A percentile compares a stretch with the other conserved stretches of the same genome.
Evolutionary conservation across 148 eudicot species (phyloP).

Genomic region (Rhododendron henanense): DNA sequence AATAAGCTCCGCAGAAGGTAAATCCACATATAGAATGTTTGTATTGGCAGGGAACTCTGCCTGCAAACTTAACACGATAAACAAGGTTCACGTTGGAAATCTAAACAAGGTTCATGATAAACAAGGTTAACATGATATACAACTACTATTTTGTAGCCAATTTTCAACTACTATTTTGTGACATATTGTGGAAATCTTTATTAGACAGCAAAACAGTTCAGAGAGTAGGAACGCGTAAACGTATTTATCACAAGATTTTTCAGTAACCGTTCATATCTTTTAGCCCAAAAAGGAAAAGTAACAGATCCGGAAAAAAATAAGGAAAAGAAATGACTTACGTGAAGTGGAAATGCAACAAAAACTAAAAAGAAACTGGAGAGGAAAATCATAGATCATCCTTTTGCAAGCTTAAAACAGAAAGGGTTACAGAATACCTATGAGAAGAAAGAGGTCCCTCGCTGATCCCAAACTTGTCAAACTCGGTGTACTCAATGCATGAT

Average conservation of each 20-base stretch:
- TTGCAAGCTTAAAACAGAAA: background rate
- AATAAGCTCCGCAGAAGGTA: slow-evolving; percentile 76
- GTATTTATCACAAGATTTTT: background rate
- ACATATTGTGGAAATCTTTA: background rate
- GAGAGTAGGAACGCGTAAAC: background rate
- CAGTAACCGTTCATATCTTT: background rate
- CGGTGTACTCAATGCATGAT: slow-evolving; percentile 96
- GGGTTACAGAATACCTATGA: slow-evolving; percentile 38
- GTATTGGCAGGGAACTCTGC: slow-evolving; percentile 92
- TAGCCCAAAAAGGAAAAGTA: background rate
- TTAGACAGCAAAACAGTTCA: background rate
- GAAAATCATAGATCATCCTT: background rate
- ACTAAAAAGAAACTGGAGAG: background rate
- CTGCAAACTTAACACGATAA: slow-evolving; percentile 60
- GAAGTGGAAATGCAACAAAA: slow-evolving; percentile 1
- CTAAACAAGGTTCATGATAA: background rate
- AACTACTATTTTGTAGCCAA: background rate
- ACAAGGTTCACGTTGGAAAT: slow-evolving; percentile 24
- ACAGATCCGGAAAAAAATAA: background rate
- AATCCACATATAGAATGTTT: slow-evolving; percentile 89
- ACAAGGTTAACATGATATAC: background rate
- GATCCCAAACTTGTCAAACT: slow-evolving; percentile 92
- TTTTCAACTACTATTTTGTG: background rate
- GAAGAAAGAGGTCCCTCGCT: slow-evolving; percentile 41
- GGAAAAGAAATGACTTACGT: background rate